Evolutionary conservation across 2,329 filamentous ascomycete genomes (phyloP).

Genomic region (Clarireedia hainanense): DNA sequence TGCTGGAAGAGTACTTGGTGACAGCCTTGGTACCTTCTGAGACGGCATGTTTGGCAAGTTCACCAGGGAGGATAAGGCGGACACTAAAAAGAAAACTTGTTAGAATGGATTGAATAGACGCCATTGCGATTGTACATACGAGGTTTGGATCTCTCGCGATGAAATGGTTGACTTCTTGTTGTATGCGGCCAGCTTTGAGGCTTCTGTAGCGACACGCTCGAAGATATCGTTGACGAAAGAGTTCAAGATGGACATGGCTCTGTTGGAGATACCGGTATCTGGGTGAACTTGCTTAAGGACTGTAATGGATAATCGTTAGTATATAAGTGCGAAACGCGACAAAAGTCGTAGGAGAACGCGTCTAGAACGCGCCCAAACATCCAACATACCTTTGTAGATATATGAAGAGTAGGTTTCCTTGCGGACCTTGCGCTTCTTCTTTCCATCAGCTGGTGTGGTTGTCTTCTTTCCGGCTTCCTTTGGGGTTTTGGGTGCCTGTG

Average conservation of each 20-base stretch:
- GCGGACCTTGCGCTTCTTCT: constrained; percentile 99
- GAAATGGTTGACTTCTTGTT: constrained; percentile 99
- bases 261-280: constrained; percentile 99
- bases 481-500: constrained; percentile 69
- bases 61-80: constrained; percentile 93
- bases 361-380: constrained; percentile 16
- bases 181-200: constrained; percentile 97
- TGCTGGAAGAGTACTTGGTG: constrained; percentile 99
- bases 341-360: background rate
- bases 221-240: constrained; percentile 99
- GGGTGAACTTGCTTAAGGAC: constrained; percentile 99
- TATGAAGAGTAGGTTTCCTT: constrained; percentile 99
- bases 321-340: constrained; percentile 3
- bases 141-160: constrained; percentile 98
- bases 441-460: constrained; percentile 74
- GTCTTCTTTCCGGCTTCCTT: constrained; percentile 97
- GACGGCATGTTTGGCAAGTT: constrained; percentile 98
- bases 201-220: constrained; percentile 97
- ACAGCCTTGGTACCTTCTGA: constrained; percentile 99
- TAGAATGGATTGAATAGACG: background rate
- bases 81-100: constrained; percentile 44
- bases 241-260: constrained; percentile 99
- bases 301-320: constrained; percentile 35
- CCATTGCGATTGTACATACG: constrained; percentile 41
- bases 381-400: constrained; percentile 92